Evolutionary conservation across 306 rosid species (phyloP).

Genomic region (Rosa persica): DNA sequence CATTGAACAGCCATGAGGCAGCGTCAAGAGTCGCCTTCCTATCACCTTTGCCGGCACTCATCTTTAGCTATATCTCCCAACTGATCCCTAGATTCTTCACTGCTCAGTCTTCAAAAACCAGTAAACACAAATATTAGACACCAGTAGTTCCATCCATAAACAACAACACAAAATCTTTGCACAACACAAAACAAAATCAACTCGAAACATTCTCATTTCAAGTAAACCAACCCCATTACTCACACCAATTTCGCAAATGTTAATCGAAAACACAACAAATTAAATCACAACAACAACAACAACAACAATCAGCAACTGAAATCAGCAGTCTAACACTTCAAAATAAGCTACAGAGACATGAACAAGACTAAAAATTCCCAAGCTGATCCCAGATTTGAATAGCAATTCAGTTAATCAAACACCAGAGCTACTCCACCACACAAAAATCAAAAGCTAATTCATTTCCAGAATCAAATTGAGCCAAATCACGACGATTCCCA

Average conservation of each 20-base stretch:
- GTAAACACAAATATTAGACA: not conserved
- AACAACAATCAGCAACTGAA: not conserved
- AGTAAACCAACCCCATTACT: not conserved
- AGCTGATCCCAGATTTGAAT: conserved; percentile 14
- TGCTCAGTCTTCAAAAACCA: not conserved
- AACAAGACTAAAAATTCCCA: not conserved
- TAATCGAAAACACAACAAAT: not conserved
- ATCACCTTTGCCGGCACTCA: conserved; percentile 55
- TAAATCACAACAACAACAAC: not conserved
- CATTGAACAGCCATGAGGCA: conserved; percentile 80
- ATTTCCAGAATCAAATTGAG: not conserved
- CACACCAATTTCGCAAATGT: not conserved
- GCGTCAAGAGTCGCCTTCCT: conserved; percentile 55
- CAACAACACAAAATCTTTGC: not conserved
- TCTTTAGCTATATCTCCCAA: conserved; percentile 31
- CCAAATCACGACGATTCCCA: not conserved
- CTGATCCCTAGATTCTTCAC: conserved; percentile 18
- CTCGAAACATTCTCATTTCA: not conserved
- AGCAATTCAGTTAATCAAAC: not conserved
- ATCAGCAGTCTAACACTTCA: not conserved
- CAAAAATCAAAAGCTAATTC: not conserved
- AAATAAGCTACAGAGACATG: not conserved
- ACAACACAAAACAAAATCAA: not conserved
- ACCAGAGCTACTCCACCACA: not conserved
- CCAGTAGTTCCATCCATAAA: not conserved